phyloP scores from a whole-genome alignment of 2,329 filamentous ascomycete genomes.

The Cordyceps javanica region DNA sequence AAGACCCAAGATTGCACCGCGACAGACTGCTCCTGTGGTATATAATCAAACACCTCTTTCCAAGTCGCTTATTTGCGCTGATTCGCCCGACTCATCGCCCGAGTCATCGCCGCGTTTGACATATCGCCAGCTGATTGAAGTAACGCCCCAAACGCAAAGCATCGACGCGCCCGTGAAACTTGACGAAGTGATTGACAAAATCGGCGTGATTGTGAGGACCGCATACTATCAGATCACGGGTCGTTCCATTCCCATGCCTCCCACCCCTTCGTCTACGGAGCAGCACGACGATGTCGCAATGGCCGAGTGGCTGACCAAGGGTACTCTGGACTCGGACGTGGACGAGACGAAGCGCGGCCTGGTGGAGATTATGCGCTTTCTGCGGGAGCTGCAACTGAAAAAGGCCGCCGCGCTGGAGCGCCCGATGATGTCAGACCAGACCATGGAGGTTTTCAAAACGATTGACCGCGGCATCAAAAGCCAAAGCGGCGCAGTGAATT shows the following conservation, averaged over 20 bases:
- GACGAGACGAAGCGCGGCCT: conserved; percentile 20
- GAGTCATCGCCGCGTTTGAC: not conserved
- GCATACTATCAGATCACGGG: not conserved
- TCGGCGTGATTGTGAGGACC: not conserved
- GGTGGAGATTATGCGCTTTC: conserved; percentile 18
- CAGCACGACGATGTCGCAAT: conserved; percentile 18
- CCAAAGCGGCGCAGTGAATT: not conserved
- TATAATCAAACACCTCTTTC: not conserved
- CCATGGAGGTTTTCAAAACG: not conserved
- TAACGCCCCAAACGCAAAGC: not conserved
- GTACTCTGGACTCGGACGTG: conserved; percentile 19
- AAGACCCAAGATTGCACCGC: not conserved
- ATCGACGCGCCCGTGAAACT: not conserved
- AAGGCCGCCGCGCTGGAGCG: conserved; percentile 1
- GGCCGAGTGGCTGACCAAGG: conserved; percentile 21
- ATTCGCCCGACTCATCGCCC: conserved; percentile 7
- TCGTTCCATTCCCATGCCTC: not conserved
- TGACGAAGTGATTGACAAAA: not conserved
- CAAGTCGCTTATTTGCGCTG: conserved; percentile 17
- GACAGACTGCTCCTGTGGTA: not conserved
- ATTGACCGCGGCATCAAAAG: not conserved
- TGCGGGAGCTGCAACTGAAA: conserved; percentile 20
- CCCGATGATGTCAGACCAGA: not conserved
- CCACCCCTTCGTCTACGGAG: conserved; percentile 9
- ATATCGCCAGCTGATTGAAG: not conserved